Conservation (phyloP, 164 flowering plant species). For the Vitis riparia region DNA sequence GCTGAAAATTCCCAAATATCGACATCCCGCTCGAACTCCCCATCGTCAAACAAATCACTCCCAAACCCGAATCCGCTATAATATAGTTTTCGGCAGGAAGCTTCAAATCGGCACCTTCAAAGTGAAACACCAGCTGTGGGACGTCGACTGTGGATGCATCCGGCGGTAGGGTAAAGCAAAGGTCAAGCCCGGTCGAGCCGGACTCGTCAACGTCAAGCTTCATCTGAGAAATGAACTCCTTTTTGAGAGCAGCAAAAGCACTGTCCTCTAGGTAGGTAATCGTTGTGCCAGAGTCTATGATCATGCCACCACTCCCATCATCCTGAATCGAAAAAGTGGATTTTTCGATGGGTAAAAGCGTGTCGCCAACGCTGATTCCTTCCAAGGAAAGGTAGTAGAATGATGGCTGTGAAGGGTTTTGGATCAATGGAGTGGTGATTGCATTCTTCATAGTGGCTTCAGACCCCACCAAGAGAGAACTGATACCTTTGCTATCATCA, state of each 20-base stretch:
- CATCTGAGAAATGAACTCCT: constrained; percentile 56
- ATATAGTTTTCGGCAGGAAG: constrained; percentile 76
- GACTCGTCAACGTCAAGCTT: constrained; percentile 43
- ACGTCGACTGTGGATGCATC: constrained; percentile 32
- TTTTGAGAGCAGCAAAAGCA: constrained; percentile 45
- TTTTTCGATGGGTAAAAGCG: constrained; percentile 42
- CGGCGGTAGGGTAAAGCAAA: constrained; percentile 63
- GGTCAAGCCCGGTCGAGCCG: constrained; percentile 56
- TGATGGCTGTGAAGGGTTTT: constrained; percentile 63
- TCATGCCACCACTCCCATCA: constrained; percentile 80
- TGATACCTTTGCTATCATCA: constrained; percentile 37
- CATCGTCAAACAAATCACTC: constrained; percentile 76
- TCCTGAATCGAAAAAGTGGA: constrained; percentile 46
- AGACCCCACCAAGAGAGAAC: constrained; percentile 73
- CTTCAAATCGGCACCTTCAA: constrained; percentile 65
- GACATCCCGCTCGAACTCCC: constrained; percentile 71
- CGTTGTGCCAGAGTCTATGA: constrained; percentile 92
- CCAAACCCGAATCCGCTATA: constrained; percentile 51
- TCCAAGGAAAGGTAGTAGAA: constrained; percentile 70
- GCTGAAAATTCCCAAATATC: constrained; percentile 83
- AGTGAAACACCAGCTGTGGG: constrained; percentile 73
- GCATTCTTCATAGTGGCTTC: constrained; percentile 22
- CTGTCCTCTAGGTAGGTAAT: constrained; percentile 59
- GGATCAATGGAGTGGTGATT: constrained; percentile 50
- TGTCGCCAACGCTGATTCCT: constrained; percentile 75